phyloP scores from a whole-genome alignment of 2,329 filamentous ascomycete genomes.

The Aspergillus ruber region DNA sequence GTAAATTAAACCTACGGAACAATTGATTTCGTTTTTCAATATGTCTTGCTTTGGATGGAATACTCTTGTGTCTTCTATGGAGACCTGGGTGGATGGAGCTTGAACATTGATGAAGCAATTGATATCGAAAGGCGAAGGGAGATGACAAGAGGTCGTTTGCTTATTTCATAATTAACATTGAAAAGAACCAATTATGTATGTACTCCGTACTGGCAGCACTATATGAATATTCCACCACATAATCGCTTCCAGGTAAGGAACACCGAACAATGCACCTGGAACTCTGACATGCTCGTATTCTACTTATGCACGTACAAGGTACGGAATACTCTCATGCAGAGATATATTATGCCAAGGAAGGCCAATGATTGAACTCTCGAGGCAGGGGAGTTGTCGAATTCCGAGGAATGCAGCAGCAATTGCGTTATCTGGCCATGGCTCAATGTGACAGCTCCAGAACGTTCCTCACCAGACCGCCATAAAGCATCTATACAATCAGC shows the following conservation, averaged over 20 bases:
- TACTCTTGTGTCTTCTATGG: too few species aligned
- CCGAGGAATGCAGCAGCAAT: not conserved
- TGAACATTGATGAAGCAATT: not conserved
- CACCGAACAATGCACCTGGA: not conserved
- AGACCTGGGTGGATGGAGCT: not conserved
- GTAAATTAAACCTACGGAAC: slow-evolving; percentile 25
- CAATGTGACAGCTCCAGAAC: not conserved
- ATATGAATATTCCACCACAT: not conserved
- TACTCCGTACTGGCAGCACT: not conserved
- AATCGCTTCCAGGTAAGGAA: not conserved
- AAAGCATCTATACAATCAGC: too few species aligned
- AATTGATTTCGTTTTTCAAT: slow-evolving; percentile 11
- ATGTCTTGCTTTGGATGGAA: not conserved
- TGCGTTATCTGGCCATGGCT: not conserved
- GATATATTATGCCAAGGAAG: not conserved
- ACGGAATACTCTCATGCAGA: not conserved
- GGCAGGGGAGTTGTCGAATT: not conserved
- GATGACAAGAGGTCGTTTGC: too few species aligned
- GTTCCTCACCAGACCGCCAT: not conserved
- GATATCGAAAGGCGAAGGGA: not conserved
- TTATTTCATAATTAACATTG: too few species aligned
- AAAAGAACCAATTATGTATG: not conserved
- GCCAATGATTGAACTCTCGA: not conserved
- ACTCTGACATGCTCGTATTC: not conserved
- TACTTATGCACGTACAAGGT: not conserved